Conservation (phyloP, 306 rosid species). For the Abrus pulchellus region DNA sequence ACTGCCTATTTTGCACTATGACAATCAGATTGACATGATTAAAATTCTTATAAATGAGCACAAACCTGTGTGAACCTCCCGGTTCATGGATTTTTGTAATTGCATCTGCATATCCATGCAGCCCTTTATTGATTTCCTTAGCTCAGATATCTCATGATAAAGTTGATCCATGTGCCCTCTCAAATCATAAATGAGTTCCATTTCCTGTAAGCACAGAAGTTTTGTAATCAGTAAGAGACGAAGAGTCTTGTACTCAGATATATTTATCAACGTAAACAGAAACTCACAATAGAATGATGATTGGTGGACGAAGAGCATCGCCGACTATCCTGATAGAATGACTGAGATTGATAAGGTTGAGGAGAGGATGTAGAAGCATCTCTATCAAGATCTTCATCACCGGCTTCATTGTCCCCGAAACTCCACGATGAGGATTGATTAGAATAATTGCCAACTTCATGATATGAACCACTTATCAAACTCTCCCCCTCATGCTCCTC, state of each 20-base stretch:
- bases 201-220: constrained; percentile 61
- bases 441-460: constrained; percentile 59
- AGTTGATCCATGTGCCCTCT: constrained; percentile 85
- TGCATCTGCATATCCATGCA: constrained; percentile 84
- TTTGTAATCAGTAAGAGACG: neutral
- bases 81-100: constrained; percentile 69
- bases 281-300: constrained; percentile 67
- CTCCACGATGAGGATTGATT: constrained; percentile 78
- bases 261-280: neutral
- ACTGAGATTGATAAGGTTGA: constrained; percentile 55
- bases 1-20: neutral
- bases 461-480: constrained; percentile 53
- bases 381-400: constrained; percentile 63
- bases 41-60: constrained; percentile 20
- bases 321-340: constrained; percentile 39
- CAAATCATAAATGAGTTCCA: constrained; percentile 74
- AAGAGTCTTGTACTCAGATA: constrained; percentile 1
- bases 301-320: constrained; percentile 53
- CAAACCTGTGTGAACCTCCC: constrained; percentile 65
- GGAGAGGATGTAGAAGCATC: constrained; percentile 65
- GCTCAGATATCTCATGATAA: constrained; percentile 77
- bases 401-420: constrained; percentile 69
- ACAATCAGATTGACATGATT: neutral
- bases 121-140: constrained; percentile 72
- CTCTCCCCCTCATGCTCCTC: constrained; percentile 58